A percentile compares a stretch with the other conserved stretches of the same genome.
phyloP scores from a whole-genome alignment of 2,329 filamentous ascomycete genomes.

The Ceratocystis colombiana region DNA sequence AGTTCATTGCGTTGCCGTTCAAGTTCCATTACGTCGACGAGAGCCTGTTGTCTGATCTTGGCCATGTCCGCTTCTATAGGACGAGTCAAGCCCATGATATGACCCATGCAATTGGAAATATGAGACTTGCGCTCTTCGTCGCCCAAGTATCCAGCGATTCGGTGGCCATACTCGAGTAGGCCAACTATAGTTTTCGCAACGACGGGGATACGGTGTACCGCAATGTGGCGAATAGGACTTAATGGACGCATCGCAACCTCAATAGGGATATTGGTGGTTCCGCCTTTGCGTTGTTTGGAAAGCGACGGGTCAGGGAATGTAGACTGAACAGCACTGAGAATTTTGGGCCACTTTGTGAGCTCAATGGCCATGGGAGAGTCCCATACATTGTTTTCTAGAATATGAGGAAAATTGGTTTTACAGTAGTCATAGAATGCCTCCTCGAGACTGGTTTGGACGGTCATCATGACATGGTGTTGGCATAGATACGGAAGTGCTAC shows the following conservation, averaged over 20 bases:
- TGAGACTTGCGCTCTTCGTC: not conserved
- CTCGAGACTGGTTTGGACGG: conserved; percentile 17
- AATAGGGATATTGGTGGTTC: not conserved
- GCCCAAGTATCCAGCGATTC: conserved; percentile 16
- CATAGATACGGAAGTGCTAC: conserved; percentile 17
- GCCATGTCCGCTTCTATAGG: not conserved
- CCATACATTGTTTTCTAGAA: conserved; percentile 11
- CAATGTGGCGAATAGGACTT: conserved; percentile 21
- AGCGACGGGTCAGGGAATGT: conserved; percentile 18
- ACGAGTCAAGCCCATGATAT: not conserved
- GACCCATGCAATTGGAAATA: not conserved
- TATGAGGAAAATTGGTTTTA: conserved; percentile 13
- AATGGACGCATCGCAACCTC: conserved; percentile 15
- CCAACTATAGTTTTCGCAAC: conserved; percentile 9
- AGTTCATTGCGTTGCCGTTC: conserved; percentile 19
- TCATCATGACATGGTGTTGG: conserved; percentile 21
- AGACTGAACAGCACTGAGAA: conserved; percentile 1
- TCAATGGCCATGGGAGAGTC: conserved; percentile 20
- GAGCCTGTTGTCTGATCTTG: conserved; percentile 12
- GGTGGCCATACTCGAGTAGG: conserved; percentile 16
- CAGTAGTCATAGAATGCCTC: conserved; percentile 17
- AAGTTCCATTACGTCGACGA: conserved; percentile 4
- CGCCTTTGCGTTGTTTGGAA: not conserved
- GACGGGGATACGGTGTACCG: conserved; percentile 21
- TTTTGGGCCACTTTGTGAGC: conserved; percentile 19